Percentiles rank a stretch among this genome's conserved stretches.
These are phyloP conservation scores for Cryphonectria carpinicola DNA, from an alignment of 2,329 filamentous ascomycete genomes.

Conservation along the genomic window DNA sequence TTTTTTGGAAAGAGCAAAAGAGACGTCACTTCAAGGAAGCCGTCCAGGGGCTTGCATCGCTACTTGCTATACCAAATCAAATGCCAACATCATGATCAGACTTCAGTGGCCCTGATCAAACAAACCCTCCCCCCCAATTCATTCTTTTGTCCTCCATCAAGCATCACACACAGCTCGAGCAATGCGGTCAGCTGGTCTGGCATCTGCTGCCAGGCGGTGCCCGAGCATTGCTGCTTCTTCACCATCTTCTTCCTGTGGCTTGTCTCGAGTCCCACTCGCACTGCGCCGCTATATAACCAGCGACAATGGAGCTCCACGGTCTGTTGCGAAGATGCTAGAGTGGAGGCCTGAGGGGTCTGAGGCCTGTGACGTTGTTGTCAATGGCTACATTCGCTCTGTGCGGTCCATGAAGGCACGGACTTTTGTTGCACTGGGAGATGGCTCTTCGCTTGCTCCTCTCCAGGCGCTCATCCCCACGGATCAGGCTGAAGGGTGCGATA, in stretches of 20 bases:
- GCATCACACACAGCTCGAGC: neutral
- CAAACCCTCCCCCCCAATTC: neutral
- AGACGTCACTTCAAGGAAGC: conserved; percentile 2
- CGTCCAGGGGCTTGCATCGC: neutral
- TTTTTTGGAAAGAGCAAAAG: neutral
- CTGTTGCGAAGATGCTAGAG: conserved; percentile 61
- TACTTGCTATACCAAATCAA: neutral
- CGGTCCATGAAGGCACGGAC: conserved; percentile 82
- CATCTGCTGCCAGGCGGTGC: conserved; percentile 21
- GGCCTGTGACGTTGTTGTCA: conserved; percentile 60
- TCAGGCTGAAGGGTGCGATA: conserved; percentile 69
- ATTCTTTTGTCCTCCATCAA: neutral
- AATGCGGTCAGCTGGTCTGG: conserved; percentile 26
- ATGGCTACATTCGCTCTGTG: conserved; percentile 83
- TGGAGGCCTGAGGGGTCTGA: conserved; percentile 48
- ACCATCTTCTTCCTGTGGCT: neutral
- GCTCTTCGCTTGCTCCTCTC: conserved; percentile 76
- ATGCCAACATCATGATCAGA: neutral
- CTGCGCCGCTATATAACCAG: conserved; percentile 19
- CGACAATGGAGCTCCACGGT: conserved; percentile 43
- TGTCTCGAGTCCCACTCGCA: conserved; percentile 4
- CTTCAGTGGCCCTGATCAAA: neutral
- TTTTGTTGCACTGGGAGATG: conserved; percentile 87
- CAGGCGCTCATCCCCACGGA: conserved; percentile 79
- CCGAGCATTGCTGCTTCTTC: conserved; percentile 12